Evolutionary conservation across 2,329 filamentous ascomycete genomes (phyloP).

Genomic region (Aureobasidium pullulans): DNA sequence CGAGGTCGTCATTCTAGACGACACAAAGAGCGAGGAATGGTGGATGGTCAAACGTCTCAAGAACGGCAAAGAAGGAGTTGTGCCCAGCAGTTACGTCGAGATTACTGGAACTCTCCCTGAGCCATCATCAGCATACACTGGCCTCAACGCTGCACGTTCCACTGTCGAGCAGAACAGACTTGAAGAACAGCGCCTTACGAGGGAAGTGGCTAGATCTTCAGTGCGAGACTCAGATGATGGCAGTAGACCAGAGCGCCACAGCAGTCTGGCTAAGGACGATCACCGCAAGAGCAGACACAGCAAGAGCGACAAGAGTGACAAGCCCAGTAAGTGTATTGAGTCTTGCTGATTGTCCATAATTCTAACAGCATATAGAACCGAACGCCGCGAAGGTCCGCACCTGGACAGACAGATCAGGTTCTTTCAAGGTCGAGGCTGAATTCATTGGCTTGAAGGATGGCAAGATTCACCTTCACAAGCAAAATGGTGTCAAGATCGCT

Average conservation of each 20-base stretch:
- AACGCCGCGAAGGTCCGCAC: constrained; percentile 75
- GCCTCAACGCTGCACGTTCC: constrained; percentile 55
- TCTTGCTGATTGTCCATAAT: background rate
- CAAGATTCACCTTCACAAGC: constrained; percentile 95
- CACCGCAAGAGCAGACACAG: constrained; percentile 52
- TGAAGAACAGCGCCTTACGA: constrained; percentile 78
- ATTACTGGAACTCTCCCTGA: constrained; percentile 60
- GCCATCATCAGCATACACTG: constrained; percentile 36
- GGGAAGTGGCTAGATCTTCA: constrained; percentile 62
- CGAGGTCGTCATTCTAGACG: constrained; percentile 84
- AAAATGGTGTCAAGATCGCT: constrained; percentile 97
- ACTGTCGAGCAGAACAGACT: constrained; percentile 67
- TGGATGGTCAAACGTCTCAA: constrained; percentile 89
- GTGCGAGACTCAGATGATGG: constrained; percentile 47
- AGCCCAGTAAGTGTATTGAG: constrained; percentile 58
- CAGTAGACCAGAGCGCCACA: constrained; percentile 58
- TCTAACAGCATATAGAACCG: constrained; percentile 52
- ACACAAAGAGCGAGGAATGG: constrained; percentile 92
- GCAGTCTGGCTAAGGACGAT: constrained; percentile 65
- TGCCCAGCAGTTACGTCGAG: constrained; percentile 94
- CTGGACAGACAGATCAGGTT: constrained; percentile 92
- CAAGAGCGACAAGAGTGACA: constrained; percentile 61
- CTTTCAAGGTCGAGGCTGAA: constrained; percentile 95
- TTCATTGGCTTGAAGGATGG: constrained; percentile 91
- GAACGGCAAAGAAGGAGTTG: constrained; percentile 90